Percentiles rank a stretch among this genome's conserved stretches.
Conservation (phyloP, 2,329 filamentous ascomycete species). For the Chalaropsis ovoidea region DNA sequence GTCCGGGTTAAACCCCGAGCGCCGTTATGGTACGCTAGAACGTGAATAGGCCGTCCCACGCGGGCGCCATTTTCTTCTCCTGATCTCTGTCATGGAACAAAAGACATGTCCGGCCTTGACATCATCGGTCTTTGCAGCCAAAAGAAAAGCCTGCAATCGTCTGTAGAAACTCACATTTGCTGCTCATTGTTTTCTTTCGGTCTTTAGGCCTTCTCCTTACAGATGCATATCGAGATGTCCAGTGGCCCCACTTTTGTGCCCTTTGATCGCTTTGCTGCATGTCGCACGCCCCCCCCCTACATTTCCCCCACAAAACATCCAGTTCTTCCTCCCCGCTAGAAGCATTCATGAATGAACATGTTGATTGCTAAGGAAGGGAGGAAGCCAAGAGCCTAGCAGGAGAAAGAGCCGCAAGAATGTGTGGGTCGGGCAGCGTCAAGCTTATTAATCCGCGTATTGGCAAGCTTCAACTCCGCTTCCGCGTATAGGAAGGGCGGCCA, state of each 20-base stretch:
- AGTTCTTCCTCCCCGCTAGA: neutral
- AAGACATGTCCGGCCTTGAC: no score
- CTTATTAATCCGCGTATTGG: neutral
- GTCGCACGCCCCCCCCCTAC: neutral
- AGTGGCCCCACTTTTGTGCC: neutral
- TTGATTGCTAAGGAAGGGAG: neutral
- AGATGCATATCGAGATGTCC: neutral
- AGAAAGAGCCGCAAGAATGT: slow-evolving; percentile 10
- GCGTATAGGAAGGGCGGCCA: no score
- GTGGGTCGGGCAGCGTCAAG: neutral
- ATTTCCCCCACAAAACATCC: neutral
- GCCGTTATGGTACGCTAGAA: neutral
- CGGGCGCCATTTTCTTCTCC: no score
- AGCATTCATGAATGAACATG: neutral
- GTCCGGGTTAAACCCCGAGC: neutral
- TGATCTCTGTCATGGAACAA: no score
- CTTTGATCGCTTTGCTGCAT: neutral
- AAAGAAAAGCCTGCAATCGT: no score
- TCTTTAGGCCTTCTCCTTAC: neutral
- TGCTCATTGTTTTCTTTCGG: no score
- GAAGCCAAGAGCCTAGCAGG: neutral
- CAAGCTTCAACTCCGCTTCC: no score
- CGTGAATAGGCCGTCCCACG: neutral
- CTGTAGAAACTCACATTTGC: no score
- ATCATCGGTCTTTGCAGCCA: no score